Percentiles rank a stretch among this genome's conserved stretches.
phyloP scores from a whole-genome alignment of 164 flowering plant species.

The Annona cherimola region DNA sequence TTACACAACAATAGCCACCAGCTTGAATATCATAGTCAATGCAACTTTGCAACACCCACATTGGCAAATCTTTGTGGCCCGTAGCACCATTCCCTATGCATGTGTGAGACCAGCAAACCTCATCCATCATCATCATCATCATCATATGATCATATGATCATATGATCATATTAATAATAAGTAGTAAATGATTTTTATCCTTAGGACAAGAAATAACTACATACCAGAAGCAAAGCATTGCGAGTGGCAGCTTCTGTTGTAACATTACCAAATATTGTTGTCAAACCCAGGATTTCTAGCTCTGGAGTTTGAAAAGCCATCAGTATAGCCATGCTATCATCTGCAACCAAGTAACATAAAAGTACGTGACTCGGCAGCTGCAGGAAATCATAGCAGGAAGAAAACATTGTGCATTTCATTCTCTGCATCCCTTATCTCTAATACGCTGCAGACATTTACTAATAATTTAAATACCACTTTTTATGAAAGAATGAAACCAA shows the following conservation, averaged over 20 bases:
- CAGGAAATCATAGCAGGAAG: neutral
- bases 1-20: neutral
- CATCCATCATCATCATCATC: no score
- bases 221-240: constrained; percentile 90
- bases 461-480: no score
- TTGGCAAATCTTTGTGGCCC: neutral
- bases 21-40: neutral
- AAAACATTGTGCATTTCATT: neutral
- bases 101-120: neutral
- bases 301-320: constrained; percentile 90
- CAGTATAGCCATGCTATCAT: constrained; percentile 92
- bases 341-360: constrained; percentile 29
- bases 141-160: neutral
- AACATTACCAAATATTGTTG: constrained; percentile 86
- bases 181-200: neutral
- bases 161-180: neutral
- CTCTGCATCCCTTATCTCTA: no score
- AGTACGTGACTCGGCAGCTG: neutral
- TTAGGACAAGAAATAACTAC: constrained; percentile 7
- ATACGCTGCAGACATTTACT: no score
- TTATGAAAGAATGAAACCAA: no score
- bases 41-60: neutral
- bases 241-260: constrained; percentile 73
- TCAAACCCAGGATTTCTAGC: constrained; percentile 78
- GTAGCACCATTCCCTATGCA: neutral